Conservation (phyloP, 140 eudicot species). For the Senecio squalidus region DNA sequence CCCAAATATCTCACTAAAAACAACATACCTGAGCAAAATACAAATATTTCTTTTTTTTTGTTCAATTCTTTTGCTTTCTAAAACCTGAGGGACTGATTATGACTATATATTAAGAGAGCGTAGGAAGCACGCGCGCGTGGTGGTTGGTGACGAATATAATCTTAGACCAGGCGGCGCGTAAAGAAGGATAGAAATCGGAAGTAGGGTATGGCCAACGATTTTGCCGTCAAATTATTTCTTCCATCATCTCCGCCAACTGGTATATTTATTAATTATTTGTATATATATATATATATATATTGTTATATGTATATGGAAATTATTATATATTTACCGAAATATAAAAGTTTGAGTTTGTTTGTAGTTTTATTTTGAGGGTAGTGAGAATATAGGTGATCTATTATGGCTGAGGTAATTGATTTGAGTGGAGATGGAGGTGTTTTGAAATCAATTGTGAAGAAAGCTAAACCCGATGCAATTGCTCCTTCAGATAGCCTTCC, state of each 20-base stretch:
- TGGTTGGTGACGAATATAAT: neutral
- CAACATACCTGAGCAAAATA: too few relatives aligned
- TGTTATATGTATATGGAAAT: neutral
- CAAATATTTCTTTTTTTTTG: too few relatives aligned
- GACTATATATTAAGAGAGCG: neutral
- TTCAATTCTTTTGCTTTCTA: too few relatives aligned
- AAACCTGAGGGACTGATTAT: neutral
- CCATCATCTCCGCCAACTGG: slow-evolving; percentile 23
- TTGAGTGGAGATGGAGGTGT: slow-evolving; percentile 99
- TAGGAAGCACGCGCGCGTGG: slow-evolving; percentile 19
- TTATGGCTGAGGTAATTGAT: slow-evolving; percentile 62
- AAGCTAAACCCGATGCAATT: slow-evolving; percentile 75
- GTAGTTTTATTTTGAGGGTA: slow-evolving; percentile 20
- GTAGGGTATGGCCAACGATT: slow-evolving; percentile 39
- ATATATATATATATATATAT: neutral
- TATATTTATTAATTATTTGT: neutral
- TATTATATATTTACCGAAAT: too few relatives aligned
- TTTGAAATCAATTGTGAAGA: slow-evolving; percentile 65
- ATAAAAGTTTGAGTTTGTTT: neutral
- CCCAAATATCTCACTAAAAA: too few relatives aligned
- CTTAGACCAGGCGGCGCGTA: neutral
- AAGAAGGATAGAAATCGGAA: slow-evolving; percentile 4
- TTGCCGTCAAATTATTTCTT: slow-evolving; percentile 28
- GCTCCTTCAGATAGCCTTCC: slow-evolving; percentile 92
- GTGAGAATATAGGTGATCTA: slow-evolving; percentile 27